Percentiles rank a stretch among this genome's conserved stretches.
phyloP scores from a whole-genome alignment of 306 rosid genomes.

The Fragaria ananassa region DNA sequence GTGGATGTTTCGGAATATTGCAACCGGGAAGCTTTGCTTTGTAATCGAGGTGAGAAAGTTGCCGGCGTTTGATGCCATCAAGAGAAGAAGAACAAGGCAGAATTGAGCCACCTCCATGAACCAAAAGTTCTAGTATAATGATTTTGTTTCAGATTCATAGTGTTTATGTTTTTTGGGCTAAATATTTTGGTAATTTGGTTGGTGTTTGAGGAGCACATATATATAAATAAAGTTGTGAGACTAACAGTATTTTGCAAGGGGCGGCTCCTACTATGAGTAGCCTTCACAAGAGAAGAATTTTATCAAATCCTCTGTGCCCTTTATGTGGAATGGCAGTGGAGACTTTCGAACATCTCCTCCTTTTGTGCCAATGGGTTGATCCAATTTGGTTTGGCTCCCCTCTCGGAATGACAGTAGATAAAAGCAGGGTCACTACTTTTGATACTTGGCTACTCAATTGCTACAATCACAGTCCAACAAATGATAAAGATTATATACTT shows the following conservation, averaged over 20 bases:
- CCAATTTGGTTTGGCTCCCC: no score
- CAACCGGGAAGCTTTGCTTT: slow-evolving; percentile 9
- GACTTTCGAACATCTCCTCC: no score
- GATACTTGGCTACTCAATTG: no score
- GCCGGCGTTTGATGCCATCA: neutral
- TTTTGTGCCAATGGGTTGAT: no score
- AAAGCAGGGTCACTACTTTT: no score
- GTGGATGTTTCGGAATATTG: slow-evolving; percentile 2
- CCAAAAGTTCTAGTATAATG: neutral
- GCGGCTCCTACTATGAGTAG: no score
- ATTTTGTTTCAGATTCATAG: neutral
- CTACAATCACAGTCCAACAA: no score
- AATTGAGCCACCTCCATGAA: neutral
- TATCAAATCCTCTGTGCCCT: no score
- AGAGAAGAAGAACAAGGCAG: neutral
- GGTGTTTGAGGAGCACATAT: neutral
- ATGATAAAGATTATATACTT: no score
- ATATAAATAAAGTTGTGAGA: neutral
- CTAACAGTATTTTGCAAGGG: neutral
- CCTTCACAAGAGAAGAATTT: no score
- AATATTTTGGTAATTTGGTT: neutral
- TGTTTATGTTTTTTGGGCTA: neutral
- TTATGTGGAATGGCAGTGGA: no score
- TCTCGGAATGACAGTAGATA: no score
- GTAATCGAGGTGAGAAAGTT: neutral